Percentiles rank a stretch among this genome's conserved stretches.
phyloP scores from a whole-genome alignment of 2,329 filamentous ascomycete genomes.

The Aspergillus floridensis region DNA sequence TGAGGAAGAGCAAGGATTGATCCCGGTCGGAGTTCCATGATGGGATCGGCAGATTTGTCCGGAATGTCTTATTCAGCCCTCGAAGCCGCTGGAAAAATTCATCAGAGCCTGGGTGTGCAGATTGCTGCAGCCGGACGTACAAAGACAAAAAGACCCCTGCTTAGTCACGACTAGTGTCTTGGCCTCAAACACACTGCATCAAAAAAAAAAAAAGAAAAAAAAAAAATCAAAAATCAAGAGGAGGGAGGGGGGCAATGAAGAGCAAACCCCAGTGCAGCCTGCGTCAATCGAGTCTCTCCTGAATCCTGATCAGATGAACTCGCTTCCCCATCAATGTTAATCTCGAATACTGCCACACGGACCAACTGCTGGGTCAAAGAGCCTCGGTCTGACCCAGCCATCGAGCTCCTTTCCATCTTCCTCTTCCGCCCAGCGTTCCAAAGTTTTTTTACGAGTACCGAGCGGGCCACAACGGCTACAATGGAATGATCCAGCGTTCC shows the following conservation, averaged over 20 bases:
- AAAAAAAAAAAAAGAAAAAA: background rate
- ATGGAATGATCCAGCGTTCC: slow-evolving; percentile 4
- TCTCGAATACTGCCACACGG: background rate
- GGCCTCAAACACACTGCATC: background rate
- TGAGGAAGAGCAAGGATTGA: background rate
- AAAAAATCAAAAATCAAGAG: background rate
- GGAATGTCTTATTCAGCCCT: background rate
- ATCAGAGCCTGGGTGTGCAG: background rate
- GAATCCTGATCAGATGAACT: background rate
- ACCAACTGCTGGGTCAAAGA: background rate
- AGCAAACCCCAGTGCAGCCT: background rate
- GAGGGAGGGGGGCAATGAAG: background rate
- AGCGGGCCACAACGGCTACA: slow-evolving; percentile 5
- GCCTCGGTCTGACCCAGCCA: background rate
- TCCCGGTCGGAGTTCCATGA: background rate
- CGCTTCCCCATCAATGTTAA: background rate
- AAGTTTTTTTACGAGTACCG: background rate
- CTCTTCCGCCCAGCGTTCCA: background rate
- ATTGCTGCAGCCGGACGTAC: background rate
- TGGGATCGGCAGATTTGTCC: background rate
- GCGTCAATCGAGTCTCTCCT: background rate
- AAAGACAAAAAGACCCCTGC: background rate
- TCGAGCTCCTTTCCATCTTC: background rate
- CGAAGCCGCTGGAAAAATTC: background rate
- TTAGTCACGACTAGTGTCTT: background rate